A percentile compares a stretch with the other conserved stretches of the same genome.
Conservation (phyloP, 306 rosid species). For the Pachyrhizus erosus region DNA sequence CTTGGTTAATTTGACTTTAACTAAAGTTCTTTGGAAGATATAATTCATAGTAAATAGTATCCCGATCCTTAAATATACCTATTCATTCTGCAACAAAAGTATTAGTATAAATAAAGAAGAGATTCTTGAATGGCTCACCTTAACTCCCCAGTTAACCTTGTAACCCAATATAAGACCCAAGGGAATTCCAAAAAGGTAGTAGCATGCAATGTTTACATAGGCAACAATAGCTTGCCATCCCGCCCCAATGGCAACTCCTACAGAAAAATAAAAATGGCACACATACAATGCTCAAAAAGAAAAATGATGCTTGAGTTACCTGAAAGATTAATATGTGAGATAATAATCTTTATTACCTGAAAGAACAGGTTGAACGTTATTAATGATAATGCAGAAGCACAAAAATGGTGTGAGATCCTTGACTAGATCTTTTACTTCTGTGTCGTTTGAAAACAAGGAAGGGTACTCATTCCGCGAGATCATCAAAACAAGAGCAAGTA, state of each 20-base stretch:
- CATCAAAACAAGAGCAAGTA: constrained; percentile 54
- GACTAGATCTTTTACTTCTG: constrained; percentile 51
- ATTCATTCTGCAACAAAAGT: neutral
- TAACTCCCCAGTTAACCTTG: constrained; percentile 55
- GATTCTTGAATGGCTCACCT: constrained; percentile 28
- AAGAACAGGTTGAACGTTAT: constrained; percentile 79
- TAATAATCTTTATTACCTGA: constrained; percentile 55
- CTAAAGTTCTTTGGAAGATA: too few species aligned
- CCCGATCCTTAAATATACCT: neutral
- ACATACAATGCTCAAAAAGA: neutral
- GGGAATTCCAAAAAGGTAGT: constrained; percentile 71
- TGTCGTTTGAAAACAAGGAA: constrained; percentile 53
- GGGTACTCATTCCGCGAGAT: constrained; percentile 51
- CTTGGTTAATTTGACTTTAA: too few species aligned
- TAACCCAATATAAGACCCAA: constrained; percentile 72
- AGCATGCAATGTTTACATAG: constrained; percentile 70
- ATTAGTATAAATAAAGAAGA: neutral
- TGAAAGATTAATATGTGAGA: neutral
- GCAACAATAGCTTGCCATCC: constrained; percentile 85
- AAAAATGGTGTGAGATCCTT: constrained; percentile 65
- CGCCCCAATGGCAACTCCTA: constrained; percentile 87
- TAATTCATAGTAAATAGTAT: too few species aligned
- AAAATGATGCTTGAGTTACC: neutral
- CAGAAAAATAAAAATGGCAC: neutral
- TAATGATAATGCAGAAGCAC: constrained; percentile 58